Evolutionary conservation across 2,329 filamentous ascomycete genomes (phyloP), one percentile per base, ranked within the genome.

Genomic region (Diaporthe sp.): DNA sequence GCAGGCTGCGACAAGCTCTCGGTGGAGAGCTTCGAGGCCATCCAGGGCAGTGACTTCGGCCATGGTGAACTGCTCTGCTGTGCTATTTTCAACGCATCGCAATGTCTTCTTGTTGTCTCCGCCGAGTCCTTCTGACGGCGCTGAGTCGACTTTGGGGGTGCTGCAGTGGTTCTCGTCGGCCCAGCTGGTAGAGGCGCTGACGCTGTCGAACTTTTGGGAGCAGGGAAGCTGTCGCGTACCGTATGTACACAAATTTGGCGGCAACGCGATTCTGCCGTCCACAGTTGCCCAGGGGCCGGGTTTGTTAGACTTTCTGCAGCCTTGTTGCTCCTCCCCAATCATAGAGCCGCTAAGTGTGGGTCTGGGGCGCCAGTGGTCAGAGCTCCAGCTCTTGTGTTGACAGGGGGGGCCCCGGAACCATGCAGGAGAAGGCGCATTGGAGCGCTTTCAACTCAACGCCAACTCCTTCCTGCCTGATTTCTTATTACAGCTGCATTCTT

Each of bases 11-110:
- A 94, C 88, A 77, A 99, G 91, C 86, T 98, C 95, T 83, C 94
- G 92, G 84, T 98, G 94, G 80, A 99, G 92, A 84, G 92, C 92
- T 86, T 96, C 92, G 81, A 98, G 91, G 84, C 92, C 91, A 82
- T 93, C 93, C 82, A 97, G 89, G 81, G 90, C 91, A 83, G 92
- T 92, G 82, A 91, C 87, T 81, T 94, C 92, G 83, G 93, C 92
- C 95, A 97, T 96, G 79, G 81, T 86, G 74, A 74, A 75, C 17
- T 61, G 72, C 55, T 58, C 25, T 65, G 72, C 31, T 61, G 37
- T 49, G 70, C 31, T 70, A 59, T 37, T 42, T 46, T 55, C 74
- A 69, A 59, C 58, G 69, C 73, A 74, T 79, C 61, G 74, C 75
- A 72, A 61, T 65, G 37, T 46, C 57, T 70, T 67, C 39, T 12